phyloP scores from a whole-genome alignment of 306 rosid species.

The Nissolia schottii region DNA sequence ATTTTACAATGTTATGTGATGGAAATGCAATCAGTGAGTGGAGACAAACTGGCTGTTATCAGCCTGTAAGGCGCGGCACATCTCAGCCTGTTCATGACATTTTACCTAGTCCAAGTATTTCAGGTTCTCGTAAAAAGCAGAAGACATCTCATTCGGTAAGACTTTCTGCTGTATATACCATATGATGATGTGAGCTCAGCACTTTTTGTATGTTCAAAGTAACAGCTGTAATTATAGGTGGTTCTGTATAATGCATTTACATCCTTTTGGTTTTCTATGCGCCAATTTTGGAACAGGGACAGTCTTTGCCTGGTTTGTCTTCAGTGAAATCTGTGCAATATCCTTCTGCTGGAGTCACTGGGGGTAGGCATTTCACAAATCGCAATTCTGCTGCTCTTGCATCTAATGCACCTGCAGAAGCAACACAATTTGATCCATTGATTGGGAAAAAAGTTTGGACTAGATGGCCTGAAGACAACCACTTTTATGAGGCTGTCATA shows the following conservation, averaged over 20 bases:
- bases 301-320: conserved; percentile 55
- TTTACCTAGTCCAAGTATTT: conserved; percentile 68
- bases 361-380: conserved; percentile 50
- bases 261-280: not conserved
- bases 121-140: conserved; percentile 88
- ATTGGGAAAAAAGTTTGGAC: conserved; percentile 93
- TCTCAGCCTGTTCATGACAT: conserved; percentile 66
- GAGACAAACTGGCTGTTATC: conserved; percentile 74
- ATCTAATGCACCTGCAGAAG: conserved; percentile 46
- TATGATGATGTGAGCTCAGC: conserved; percentile 15
- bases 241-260: conserved; percentile 10
- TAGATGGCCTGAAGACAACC: conserved; percentile 94
- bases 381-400: conserved; percentile 54
- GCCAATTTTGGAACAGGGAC: conserved; percentile 40
- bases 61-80: conserved; percentile 60
- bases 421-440: conserved; percentile 47
- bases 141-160: conserved; percentile 69
- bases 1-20: conserved; percentile 19
- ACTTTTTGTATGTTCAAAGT: conserved; percentile 7
- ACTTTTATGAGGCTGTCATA: conserved; percentile 87
- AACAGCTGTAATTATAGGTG: conserved; percentile 23
- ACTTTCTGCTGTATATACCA: conserved; percentile 25
- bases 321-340: conserved; percentile 49
- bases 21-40: conserved; percentile 63
- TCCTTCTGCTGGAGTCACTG: conserved; percentile 47